Evolutionary conservation across 1,284 basidiomycete genomes (phyloP).

Genomic region (Sutorius eximius): DNA sequence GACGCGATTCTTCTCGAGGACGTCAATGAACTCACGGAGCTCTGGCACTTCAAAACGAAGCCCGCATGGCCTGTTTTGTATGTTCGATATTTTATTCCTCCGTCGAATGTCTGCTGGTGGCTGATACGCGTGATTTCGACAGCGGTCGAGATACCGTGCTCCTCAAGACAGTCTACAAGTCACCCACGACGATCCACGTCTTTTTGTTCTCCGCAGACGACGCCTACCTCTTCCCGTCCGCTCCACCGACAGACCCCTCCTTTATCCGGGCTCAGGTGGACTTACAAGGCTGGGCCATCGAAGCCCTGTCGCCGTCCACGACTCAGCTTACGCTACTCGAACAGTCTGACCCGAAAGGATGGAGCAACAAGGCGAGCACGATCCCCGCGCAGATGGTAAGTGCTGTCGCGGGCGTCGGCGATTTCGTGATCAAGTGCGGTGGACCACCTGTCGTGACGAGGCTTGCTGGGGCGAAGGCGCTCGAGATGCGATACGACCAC

Average conservation of each 20-base stretch:
- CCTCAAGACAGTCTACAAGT: constrained; percentile 96
- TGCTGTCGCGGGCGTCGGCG: constrained; percentile 85
- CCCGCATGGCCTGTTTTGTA: constrained; percentile 91
- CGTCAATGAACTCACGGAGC: constrained; percentile 86
- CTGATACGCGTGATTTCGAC: constrained; percentile 12
- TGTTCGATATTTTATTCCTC: constrained; percentile 33
- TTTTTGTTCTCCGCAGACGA: constrained; percentile 96
- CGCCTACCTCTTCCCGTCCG: constrained; percentile 78
- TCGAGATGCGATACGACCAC: constrained; percentile 81
- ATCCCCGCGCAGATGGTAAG: constrained; percentile 91
- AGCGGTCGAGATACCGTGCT: constrained; percentile 90
- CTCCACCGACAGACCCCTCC: constrained; percentile 70
- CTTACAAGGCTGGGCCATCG: constrained; percentile 96
- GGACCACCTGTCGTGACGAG: constrained; percentile 90
- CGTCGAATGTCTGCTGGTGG: not conserved
- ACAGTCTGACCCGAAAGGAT: constrained; percentile 96
- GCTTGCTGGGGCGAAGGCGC: constrained; percentile 76
- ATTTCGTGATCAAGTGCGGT: constrained; percentile 93
- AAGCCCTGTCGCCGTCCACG: constrained; percentile 92
- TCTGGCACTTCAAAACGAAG: constrained; percentile 90
- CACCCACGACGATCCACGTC: constrained; percentile 91
- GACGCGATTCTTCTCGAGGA: constrained; percentile 86
- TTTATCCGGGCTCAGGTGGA: constrained; percentile 94
- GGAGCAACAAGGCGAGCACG: constrained; percentile 88
- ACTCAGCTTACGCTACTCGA: constrained; percentile 93